Evolutionary conservation across 805 yeast genomes (phyloP), one percentile per base, ranked within the genome.

Genomic region (Novakomyces olei): DNA sequence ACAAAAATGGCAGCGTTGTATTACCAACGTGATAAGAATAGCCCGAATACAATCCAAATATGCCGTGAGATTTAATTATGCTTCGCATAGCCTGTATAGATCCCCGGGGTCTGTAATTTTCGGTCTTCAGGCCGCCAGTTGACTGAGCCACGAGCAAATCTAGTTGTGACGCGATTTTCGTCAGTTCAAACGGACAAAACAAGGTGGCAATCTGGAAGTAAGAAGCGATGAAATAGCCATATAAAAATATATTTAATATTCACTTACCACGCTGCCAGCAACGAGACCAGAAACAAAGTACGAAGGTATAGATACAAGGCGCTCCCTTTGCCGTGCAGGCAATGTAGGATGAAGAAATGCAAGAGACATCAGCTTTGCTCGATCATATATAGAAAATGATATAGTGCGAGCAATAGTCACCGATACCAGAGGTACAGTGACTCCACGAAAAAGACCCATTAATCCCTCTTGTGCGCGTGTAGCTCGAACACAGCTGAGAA

Each of bases 151-250:
- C 46, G 19, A 63, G 43, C 23, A 54, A 35, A 42, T 57, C 71
- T 25, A 79, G 65, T 49, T 79, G 92, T 25, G 85, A 74, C 39
- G 73, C 77, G 6, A 78, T 59, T 48, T 79, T 80, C 30, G 85
- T 71, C 51, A 77, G 66, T 49, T 79, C 93, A 47, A 79, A 79
- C 2, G 93, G 93, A 41, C 83, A 74, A 3, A n/a, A n/a, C n/a
- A n/a, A n/a, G n/a, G n/a, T n/a, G n/a, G n/a, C n/a, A n/a, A n/a
- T n/a, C n/a, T n/a, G n/a, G n/a, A n/a, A n/a, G n/a, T n/a, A n/a
- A n/a, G n/a, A n/a, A n/a, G n/a, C n/a, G n/a, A n/a, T n/a, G n/a
- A n/a, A n/a, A n/a, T n/a, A 10, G 9, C 27, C 9, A 16, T 10
- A 34, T 23, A 7, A 7, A 23, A 14, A 15, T n/a, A 27, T 41